Evolutionary conservation across 371 early-diverging fungal genomes (phyloP).

Genomic region (Mortierella sp.): DNA sequence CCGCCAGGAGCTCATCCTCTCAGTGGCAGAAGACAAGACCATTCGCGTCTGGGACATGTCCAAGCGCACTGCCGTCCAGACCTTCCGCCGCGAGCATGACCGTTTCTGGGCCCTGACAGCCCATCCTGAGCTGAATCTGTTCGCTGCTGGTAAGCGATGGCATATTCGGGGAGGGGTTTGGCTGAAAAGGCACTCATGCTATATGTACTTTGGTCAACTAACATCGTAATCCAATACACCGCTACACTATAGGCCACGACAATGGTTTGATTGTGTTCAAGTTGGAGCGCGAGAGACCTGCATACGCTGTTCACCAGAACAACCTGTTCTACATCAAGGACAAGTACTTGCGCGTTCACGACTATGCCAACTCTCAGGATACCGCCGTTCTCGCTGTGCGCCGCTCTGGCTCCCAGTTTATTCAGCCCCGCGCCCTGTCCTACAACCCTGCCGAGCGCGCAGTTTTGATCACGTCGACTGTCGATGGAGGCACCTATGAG

Average conservation of each 20-base stretch:
- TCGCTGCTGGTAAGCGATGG: slow-evolving; percentile 87
- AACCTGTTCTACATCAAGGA: slow-evolving; percentile 89
- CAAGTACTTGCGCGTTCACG: slow-evolving; percentile 84
- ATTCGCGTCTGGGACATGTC: slow-evolving; percentile 98
- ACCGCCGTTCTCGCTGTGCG: slow-evolving; percentile 83
- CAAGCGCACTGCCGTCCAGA: slow-evolving; percentile 91
- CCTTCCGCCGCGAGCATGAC: slow-evolving; percentile 96
- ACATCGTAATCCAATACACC: background rate
- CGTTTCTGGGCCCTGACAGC: slow-evolving; percentile 98
- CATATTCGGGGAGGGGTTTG: background rate
- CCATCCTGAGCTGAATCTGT: slow-evolving; percentile 94
- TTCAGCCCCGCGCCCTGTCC: slow-evolving; percentile 84
- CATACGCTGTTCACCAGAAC: slow-evolving; percentile 85
- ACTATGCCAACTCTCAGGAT: slow-evolving; percentile 83
- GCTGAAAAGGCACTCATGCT: too few relatives aligned
- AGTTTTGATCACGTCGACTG: slow-evolving; percentile 84
- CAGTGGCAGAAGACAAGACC: slow-evolving; percentile 97
- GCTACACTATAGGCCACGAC: slow-evolving; percentile 85
- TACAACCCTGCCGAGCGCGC: slow-evolving; percentile 96
- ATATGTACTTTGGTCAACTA: background rate
- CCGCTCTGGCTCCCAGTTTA: slow-evolving; percentile 72
- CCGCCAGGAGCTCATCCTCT: slow-evolving; percentile 92
- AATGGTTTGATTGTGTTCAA: slow-evolving; percentile 98
- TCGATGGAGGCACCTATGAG: slow-evolving; percentile 92
- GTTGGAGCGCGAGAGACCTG: slow-evolving; percentile 95